phyloP scores from a whole-genome alignment of 805 yeast species.

The Hemisphaericaspora nanyangensis region DNA sequence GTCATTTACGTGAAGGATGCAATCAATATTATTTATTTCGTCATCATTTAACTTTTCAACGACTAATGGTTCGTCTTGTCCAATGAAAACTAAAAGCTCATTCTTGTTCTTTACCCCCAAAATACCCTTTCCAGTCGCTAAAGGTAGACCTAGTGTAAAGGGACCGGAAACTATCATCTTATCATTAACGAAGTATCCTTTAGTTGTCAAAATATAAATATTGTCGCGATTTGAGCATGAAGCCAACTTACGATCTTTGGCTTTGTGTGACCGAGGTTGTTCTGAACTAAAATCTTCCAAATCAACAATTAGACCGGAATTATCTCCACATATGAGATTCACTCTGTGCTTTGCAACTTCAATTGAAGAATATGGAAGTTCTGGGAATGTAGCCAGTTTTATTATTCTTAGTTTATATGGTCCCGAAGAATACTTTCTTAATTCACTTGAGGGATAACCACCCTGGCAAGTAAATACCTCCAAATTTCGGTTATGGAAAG shows the following conservation, averaged over 20 bases:
- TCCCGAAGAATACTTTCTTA: conserved; percentile 3
- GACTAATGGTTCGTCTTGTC: no score
- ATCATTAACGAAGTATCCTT: neutral
- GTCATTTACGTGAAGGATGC: no score
- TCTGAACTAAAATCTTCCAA: no score
- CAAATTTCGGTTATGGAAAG: neutral
- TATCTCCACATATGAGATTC: neutral
- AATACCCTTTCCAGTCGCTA: no score
- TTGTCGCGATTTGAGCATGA: neutral
- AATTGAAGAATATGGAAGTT: neutral
- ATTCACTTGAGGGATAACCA: conserved; percentile 7
- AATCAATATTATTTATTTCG: no score
- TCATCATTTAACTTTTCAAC: no score
- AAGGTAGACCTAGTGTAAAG: no score
- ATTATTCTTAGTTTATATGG: neutral
- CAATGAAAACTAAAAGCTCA: no score
- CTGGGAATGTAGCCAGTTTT: neutral
- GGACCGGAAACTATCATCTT: neutral
- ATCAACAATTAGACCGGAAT: neutral
- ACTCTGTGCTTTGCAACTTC: neutral
- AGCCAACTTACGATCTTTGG: neutral
- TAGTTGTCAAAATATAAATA: neutral
- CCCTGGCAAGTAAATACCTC: conserved; percentile 9
- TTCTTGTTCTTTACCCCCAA: no score
- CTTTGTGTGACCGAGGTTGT: neutral